These are phyloP conservation scores for Debaryomyces sp. DNA, from an alignment of 1,139 yeast genomes.

Conservation along the genomic window DNA sequence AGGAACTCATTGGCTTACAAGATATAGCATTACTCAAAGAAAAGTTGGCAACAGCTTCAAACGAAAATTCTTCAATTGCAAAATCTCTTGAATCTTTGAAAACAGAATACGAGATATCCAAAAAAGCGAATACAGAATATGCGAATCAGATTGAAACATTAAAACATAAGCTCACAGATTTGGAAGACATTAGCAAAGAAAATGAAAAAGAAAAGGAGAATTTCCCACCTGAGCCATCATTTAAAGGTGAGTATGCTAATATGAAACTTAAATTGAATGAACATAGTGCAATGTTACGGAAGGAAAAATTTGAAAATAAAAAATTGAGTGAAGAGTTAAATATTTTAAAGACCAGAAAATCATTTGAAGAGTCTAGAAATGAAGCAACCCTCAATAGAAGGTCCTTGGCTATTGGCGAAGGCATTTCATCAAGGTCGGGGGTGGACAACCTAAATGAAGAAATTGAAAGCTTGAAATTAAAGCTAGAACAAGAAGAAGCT, in stretches of 20 bases:
- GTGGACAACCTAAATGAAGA: slow-evolving; percentile 32
- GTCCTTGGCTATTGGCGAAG: slow-evolving; percentile 42
- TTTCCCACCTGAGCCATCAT: slow-evolving; percentile 31
- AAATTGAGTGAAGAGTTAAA: slow-evolving; percentile 60
- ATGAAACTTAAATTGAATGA: slow-evolving; percentile 58
- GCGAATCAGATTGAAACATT: slow-evolving; percentile 29
- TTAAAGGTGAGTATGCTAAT: slow-evolving; percentile 50
- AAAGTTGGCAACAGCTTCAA: slow-evolving; percentile 14
- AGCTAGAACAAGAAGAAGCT: slow-evolving; percentile 45
- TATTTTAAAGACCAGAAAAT: slow-evolving; percentile 50
- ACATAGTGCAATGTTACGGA: slow-evolving; percentile 50
- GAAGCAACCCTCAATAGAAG: slow-evolving; percentile 19
- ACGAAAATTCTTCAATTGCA: slow-evolving; percentile 17
- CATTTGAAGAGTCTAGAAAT: slow-evolving; percentile 23
- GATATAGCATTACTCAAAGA: slow-evolving; percentile 14
- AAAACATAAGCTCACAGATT: slow-evolving; percentile 23
- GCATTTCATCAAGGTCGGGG: slow-evolving; percentile 21
- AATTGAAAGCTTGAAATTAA: slow-evolving; percentile 36
- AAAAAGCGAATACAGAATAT: slow-evolving; percentile 28
- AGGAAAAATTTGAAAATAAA: slow-evolving; percentile 56
- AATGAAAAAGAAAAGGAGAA: slow-evolving; percentile 40
- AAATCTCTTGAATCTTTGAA: slow-evolving; percentile 26
- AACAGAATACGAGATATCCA: slow-evolving; percentile 39
- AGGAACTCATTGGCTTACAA: slow-evolving; percentile 8
- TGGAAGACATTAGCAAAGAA: slow-evolving; percentile 21